These are phyloP conservation scores for Amniculicola lignicola DNA, from an alignment of 495 filamentous ascomycete genomes.

Conservation along the genomic window DNA sequence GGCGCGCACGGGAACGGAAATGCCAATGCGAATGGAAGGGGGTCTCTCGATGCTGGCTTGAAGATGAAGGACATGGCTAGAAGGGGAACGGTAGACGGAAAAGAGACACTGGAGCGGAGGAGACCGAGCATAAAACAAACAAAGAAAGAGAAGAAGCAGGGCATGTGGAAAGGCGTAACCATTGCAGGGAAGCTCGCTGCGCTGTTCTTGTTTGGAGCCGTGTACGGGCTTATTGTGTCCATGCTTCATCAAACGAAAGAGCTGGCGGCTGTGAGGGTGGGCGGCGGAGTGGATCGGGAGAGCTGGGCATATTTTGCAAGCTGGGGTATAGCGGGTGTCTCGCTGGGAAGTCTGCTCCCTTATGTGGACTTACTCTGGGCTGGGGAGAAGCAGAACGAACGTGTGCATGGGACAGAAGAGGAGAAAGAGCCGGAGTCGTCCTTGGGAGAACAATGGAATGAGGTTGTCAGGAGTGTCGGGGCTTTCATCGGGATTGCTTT, in stretches of 20 bases:
- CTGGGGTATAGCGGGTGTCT: constrained; percentile 79
- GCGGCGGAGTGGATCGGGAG: constrained; percentile 54
- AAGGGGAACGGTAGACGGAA: constrained; percentile 7
- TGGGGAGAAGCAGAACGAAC: constrained; percentile 20
- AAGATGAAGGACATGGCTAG: constrained; percentile 1
- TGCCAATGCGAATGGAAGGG: constrained; percentile 21
- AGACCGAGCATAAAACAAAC: neutral
- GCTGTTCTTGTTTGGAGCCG: constrained; percentile 77
- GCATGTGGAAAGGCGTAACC: constrained; percentile 40
- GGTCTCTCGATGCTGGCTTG: constrained; percentile 23
- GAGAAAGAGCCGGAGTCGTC: constrained; percentile 30
- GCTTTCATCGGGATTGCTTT: constrained; percentile 96
- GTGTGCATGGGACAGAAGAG: constrained; percentile 6
- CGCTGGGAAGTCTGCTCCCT: constrained; percentile 73
- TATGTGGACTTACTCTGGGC: constrained; percentile 74
- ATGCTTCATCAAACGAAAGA: constrained; percentile 70
- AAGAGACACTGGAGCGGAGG: neutral
- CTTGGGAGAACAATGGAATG: constrained; percentile 68
- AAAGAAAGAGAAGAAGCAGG: constrained; percentile 4
- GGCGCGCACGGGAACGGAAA: constrained; percentile 6
- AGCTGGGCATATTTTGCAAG: constrained; percentile 68
- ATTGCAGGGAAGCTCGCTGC: constrained; percentile 57
- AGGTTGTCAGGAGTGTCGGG: constrained; percentile 80
- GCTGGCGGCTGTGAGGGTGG: constrained; percentile 61
- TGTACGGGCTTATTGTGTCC: constrained; percentile 82